Percentiles rank a stretch among this genome's conserved stretches.
These are phyloP conservation scores for Saccharomycopsis schoenii DNA, from an alignment of 805 yeast genomes.

Conservation along the genomic window DNA sequence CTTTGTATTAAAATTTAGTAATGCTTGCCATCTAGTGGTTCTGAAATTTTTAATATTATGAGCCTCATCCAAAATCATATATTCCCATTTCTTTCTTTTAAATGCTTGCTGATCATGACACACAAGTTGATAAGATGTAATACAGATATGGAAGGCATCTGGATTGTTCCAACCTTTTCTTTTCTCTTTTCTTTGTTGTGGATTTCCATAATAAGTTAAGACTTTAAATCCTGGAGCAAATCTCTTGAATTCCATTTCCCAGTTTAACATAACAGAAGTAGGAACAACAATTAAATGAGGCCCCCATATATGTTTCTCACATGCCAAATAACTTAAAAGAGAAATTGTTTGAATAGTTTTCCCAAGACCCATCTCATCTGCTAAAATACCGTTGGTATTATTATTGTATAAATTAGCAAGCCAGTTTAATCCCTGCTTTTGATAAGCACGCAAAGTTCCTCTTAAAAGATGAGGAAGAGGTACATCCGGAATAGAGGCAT, in stretches of 20 bases:
- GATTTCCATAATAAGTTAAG: slow-evolving; percentile 91
- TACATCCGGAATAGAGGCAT: slow-evolving; percentile 51
- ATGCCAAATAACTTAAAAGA: slow-evolving; percentile 75
- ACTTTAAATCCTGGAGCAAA: slow-evolving; percentile 98
- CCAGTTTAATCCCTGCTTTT: slow-evolving; percentile 96
- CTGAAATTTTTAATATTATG: slow-evolving; percentile 95
- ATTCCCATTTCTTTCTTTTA: slow-evolving; percentile 87
- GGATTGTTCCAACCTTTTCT: slow-evolving; percentile 97
- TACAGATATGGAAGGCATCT: slow-evolving; percentile 92
- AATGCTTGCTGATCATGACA: slow-evolving; percentile 94
- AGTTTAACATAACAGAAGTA: slow-evolving; percentile 90
- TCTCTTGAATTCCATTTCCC: slow-evolving; percentile 99
- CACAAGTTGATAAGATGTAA: slow-evolving; percentile 94
- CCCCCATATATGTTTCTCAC: slow-evolving; percentile 93
- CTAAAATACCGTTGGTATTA: slow-evolving; percentile 90
- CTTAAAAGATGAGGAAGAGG: slow-evolving; percentile 54
- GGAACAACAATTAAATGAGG: slow-evolving; percentile 97
- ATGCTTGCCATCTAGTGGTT: slow-evolving; percentile 94
- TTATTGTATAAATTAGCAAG: slow-evolving; percentile 86
- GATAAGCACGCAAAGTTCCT: slow-evolving; percentile 83
- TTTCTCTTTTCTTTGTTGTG: slow-evolving; percentile 91
- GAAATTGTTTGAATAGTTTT: slow-evolving; percentile 96
- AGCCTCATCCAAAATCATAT: slow-evolving; percentile 96
- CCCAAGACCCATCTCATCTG: slow-evolving; percentile 98
- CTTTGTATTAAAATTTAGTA: slow-evolving; percentile 86